phyloP scores from a whole-genome alignment of 371 early-diverging fungal species.

The Mucor circinelloides region DNA sequence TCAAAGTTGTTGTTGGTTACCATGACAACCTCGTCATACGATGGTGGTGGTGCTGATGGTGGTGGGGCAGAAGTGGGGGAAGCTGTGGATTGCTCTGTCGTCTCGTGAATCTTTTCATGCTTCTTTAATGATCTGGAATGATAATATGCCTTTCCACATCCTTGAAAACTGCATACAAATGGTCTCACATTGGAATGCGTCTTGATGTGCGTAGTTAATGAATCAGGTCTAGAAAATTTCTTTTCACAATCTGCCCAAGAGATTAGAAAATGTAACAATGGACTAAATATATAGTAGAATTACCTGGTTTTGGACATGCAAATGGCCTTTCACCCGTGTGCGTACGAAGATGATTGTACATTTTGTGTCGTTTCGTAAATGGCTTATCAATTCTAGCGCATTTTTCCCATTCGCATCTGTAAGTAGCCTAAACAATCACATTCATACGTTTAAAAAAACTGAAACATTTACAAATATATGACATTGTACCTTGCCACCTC shows the following conservation, averaged over 20 bases:
- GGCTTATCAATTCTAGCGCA: conserved; percentile 78
- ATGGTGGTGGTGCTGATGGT: neutral
- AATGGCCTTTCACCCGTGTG: conserved; percentile 87
- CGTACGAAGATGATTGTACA: conserved; percentile 87
- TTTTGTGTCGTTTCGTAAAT: conserved; percentile 89
- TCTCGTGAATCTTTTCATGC: conserved; percentile 69
- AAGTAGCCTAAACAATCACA: conserved; percentile 69
- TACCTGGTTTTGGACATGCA: conserved; percentile 51
- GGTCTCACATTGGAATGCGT: conserved; percentile 85
- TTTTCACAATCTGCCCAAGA: conserved; percentile 53
- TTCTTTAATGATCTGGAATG: conserved; percentile 81
- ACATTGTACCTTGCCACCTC: conserved; percentile 25
- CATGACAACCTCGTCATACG: conserved; percentile 8
- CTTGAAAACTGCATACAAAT: conserved; percentile 59
- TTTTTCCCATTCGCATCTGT: conserved; percentile 82
- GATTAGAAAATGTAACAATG: neutral
- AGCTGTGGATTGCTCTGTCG: neutral
- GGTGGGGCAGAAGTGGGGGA: neutral
- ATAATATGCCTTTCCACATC: conserved; percentile 78
- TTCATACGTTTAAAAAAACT: neutral
- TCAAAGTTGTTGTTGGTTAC: neutral
- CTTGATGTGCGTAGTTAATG: conserved; percentile 86
- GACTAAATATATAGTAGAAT: conserved; percentile 22
- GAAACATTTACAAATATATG: neutral
- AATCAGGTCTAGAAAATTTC: conserved; percentile 84